phyloP scores from a whole-genome alignment of 179 eudicot species.

The Amaranthus tricolor region DNA sequence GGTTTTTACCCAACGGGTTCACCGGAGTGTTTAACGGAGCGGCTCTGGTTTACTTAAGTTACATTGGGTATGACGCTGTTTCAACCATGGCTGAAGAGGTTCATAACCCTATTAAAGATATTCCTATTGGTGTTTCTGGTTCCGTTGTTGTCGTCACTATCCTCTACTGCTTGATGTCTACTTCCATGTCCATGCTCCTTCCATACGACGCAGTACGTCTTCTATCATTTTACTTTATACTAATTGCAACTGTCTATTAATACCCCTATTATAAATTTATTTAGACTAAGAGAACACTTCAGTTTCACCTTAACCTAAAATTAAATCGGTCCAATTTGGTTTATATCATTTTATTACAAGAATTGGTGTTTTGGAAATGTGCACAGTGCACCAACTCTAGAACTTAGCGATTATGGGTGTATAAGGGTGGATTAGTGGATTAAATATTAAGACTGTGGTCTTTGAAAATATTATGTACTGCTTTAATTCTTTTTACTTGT shows the following conservation, averaged over 20 bases:
- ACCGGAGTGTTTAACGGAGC: conserved; percentile 86
- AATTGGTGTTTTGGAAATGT: too few relatives aligned
- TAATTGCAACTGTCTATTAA: background rate
- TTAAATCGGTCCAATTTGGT: background rate
- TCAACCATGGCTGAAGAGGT: conserved; percentile 97
- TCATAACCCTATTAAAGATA: conserved; percentile 63
- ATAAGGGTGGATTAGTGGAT: too few relatives aligned
- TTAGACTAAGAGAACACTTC: too few relatives aligned
- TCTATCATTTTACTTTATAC: background rate
- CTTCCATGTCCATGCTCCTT: conserved; percentile 83
- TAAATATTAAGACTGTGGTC: too few relatives aligned
- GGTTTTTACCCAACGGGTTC: conserved; percentile 73
- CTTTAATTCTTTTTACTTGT: too few relatives aligned
- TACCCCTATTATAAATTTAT: too few relatives aligned
- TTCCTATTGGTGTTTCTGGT: conserved; percentile 84
- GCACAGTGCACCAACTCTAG: too few relatives aligned
- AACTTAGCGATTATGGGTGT: too few relatives aligned
- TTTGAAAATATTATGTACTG: too few relatives aligned
- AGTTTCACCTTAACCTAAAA: background rate
- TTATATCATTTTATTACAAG: too few relatives aligned
- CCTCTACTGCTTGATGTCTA: conserved; percentile 90
- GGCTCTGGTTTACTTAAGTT: conserved; percentile 80
- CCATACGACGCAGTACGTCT: conserved; percentile 77
- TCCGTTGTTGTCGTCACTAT: conserved; percentile 76
- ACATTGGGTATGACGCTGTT: conserved; percentile 92